These are phyloP conservation scores for Truncatella angustata DNA, from an alignment of 2,329 filamentous ascomycete genomes.

Conservation along the genomic window DNA sequence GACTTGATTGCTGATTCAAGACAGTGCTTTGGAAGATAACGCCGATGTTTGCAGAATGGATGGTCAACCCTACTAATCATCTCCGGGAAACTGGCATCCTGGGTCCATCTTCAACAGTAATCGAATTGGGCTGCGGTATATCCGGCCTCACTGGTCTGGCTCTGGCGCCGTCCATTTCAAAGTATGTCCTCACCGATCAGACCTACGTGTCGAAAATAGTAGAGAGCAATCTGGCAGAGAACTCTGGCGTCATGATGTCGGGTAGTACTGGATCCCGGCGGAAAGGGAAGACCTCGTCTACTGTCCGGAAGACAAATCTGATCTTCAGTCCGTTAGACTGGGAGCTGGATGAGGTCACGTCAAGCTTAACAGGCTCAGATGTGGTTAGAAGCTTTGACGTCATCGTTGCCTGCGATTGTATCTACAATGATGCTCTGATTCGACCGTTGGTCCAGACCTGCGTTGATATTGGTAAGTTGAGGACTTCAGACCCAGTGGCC, in stretches of 20 bases:
- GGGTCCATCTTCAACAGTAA: slow-evolving; percentile 52
- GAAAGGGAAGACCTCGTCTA: slow-evolving; percentile 15
- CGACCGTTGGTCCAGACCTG: slow-evolving; percentile 80
- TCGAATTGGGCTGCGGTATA: slow-evolving; percentile 89
- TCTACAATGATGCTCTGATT: slow-evolving; percentile 89
- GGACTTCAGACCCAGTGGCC: slow-evolving; percentile 25
- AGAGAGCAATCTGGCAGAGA: slow-evolving; percentile 71
- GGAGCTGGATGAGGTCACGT: slow-evolving; percentile 64
- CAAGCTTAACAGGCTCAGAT: slow-evolving; percentile 35
- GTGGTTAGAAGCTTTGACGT: slow-evolving; percentile 58
- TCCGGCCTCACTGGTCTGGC: slow-evolving; percentile 75
- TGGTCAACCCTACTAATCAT: slow-evolving; percentile 61
- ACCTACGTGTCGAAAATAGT: slow-evolving; percentile 76
- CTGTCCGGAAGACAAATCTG: slow-evolving; percentile 37
- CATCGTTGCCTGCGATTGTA: slow-evolving; percentile 85
- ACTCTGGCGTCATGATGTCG: slow-evolving; percentile 32
- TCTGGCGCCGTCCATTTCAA: slow-evolving; percentile 57
- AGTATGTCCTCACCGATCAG: slow-evolving; percentile 85
- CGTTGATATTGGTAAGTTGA: slow-evolving; percentile 67
- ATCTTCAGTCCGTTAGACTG: slow-evolving; percentile 72
- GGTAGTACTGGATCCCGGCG: slow-evolving; percentile 14
- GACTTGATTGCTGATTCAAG: not conserved
- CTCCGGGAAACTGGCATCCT: slow-evolving; percentile 59
- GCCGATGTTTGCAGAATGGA: slow-evolving; percentile 78
- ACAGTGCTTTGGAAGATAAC: slow-evolving; percentile 89